phyloP scores from a whole-genome alignment of 768 basidiomycete species.

The Krasilnikovozyma curviuscula region DNA sequence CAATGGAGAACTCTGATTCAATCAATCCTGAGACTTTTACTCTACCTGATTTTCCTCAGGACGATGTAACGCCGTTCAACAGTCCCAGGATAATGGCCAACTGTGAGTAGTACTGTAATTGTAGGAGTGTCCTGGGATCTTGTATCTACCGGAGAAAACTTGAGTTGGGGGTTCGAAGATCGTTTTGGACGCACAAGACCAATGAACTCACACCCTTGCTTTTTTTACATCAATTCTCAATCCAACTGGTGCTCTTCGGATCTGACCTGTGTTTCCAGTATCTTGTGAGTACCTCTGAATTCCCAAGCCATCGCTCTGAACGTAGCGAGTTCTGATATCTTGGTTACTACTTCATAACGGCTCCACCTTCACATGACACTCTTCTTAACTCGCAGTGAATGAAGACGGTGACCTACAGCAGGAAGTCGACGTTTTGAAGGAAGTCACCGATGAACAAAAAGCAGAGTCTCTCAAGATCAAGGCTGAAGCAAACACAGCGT shows the following conservation, averaged over 20 bases:
- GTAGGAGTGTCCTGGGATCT: too few relatives aligned
- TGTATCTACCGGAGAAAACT: not conserved
- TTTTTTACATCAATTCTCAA: not conserved
- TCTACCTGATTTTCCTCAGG: not conserved
- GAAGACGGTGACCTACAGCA: constrained; percentile 10
- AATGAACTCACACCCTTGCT: not conserved
- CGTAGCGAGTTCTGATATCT: not conserved
- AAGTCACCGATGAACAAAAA: constrained; percentile 50
- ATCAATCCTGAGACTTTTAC: not conserved
- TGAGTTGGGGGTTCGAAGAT: too few relatives aligned
- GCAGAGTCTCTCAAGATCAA: constrained; percentile 54
- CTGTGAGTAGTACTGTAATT: not conserved
- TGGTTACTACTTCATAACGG: too few relatives aligned
- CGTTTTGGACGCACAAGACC: not conserved
- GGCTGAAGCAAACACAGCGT: constrained; percentile 71
- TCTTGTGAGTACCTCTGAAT: too few relatives aligned
- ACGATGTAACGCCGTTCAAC: constrained; percentile 8
- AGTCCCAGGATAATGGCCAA: constrained; percentile 8
- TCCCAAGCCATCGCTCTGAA: not conserved
- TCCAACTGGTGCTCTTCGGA: not conserved
- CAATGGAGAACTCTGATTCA: not conserved
- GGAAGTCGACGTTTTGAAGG: constrained; percentile 8
- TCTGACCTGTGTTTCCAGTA: too few relatives aligned
- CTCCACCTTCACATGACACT: not conserved
- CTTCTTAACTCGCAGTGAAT: not conserved